phyloP scores from a whole-genome alignment of 2,329 filamentous ascomycete species.

The Pseudopithomyces chartarum region DNA sequence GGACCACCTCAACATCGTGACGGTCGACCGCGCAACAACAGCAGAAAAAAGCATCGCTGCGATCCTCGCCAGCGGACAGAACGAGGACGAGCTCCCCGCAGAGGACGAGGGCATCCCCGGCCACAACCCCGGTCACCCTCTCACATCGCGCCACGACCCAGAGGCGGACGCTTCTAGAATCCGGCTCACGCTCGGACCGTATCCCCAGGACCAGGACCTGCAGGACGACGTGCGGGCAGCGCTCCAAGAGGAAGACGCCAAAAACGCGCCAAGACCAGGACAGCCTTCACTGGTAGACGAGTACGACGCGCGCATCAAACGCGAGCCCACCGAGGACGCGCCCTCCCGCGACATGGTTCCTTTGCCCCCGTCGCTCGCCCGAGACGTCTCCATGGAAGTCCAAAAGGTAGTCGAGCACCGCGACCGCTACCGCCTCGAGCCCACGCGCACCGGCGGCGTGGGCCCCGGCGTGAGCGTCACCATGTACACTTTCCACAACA shows the following conservation, averaged over 20 bases:
- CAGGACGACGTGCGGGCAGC: conserved; percentile 86
- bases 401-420: conserved; percentile 92
- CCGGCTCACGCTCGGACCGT: conserved; percentile 75
- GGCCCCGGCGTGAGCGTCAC: conserved; percentile 85
- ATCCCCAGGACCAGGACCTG: conserved; percentile 82
- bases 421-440: conserved; percentile 87
- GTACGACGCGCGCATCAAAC: conserved; percentile 86
- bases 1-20: conserved; percentile 62
- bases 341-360: conserved; percentile 81
- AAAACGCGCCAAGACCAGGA: conserved; percentile 72
- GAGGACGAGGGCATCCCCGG: conserved; percentile 73
- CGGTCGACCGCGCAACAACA: conserved; percentile 60
- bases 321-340: conserved; percentile 84
- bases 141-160: conserved; percentile 63
- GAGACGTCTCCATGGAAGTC: conserved; percentile 92
- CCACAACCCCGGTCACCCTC: conserved; percentile 68
- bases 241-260: conserved; percentile 81
- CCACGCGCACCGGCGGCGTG: conserved; percentile 74
- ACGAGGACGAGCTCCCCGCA: conserved; percentile 61
- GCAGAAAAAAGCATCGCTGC: conserved; percentile 65
- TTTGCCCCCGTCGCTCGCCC: conserved; percentile 82
- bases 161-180: conserved; percentile 56
- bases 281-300: conserved; percentile 79
- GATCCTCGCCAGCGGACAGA: conserved; percentile 60
- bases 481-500: conserved; percentile 99